Percentiles rank a stretch among this genome's conserved stretches.
phyloP scores from a whole-genome alignment of 108 stramenopile genomes.

The Conticribra guillardii region DNA sequence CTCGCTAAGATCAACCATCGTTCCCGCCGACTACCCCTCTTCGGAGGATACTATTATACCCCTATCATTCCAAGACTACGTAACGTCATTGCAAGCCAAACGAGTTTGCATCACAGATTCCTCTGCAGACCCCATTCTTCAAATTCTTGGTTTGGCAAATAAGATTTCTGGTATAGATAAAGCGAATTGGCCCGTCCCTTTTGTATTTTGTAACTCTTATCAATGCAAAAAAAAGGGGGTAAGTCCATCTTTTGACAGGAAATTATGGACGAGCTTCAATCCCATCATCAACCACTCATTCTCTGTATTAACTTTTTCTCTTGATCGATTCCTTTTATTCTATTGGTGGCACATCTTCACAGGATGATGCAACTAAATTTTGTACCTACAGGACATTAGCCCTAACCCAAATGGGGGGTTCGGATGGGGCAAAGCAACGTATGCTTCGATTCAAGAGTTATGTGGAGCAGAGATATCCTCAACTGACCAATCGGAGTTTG shows the following conservation, averaged over 20 bases:
- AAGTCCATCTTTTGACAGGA: too few relatives aligned
- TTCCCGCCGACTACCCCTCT: constrained; percentile 58
- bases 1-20: constrained; percentile 37
- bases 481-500: constrained; percentile 38
- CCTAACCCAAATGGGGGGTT: constrained; percentile 52
- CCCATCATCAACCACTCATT: too few relatives aligned
- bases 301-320: too few relatives aligned
- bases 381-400: constrained; percentile 70
- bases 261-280: too few relatives aligned
- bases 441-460: constrained; percentile 61
- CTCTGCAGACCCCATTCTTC: background rate
- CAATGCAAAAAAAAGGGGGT: constrained; percentile 55
- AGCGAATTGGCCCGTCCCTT: constrained; percentile 76
- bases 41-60: constrained; percentile 50
- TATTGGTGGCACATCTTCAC: too few relatives aligned
- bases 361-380: constrained; percentile 65
- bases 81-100: constrained; percentile 65
- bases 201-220: constrained; percentile 75
- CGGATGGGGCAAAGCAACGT: constrained; percentile 34
- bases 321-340: too few relatives aligned
- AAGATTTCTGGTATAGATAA: constrained; percentile 26
- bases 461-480: constrained; percentile 57
- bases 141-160: constrained; percentile 12
- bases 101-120: constrained; percentile 50
- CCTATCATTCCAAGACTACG: constrained; percentile 70